Evolutionary conservation across 208 protist species (phyloP).

Genomic region (Leishmania guyanensis): DNA sequence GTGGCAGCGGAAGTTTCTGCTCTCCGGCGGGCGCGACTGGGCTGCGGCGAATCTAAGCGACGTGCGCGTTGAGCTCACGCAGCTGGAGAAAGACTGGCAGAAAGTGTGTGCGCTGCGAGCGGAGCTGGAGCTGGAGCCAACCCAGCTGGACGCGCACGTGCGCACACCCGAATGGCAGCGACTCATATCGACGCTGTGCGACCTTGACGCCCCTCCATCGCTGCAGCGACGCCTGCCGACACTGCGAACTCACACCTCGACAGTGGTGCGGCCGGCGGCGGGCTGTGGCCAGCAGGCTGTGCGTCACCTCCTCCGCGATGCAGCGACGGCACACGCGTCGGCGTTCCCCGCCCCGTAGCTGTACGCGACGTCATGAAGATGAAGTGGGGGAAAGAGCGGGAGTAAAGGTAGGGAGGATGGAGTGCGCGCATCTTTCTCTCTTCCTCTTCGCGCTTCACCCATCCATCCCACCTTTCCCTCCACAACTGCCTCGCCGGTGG

Average conservation of each 20-base stretch:
- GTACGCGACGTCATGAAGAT: background rate
- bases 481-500: background rate
- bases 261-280: conserved; percentile 6
- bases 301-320: conserved; percentile 8
- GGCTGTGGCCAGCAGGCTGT: conserved; percentile 23
- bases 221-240: conserved; percentile 31
- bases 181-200: conserved; percentile 9
- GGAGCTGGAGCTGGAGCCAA: conserved; percentile 56
- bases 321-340: background rate
- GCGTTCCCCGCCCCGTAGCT: background rate
- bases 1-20: conserved; percentile 76
- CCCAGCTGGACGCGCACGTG: conserved; percentile 13
- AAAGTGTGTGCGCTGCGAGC: conserved; percentile 32
- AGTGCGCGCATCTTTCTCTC: background rate
- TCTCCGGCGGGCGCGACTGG: conserved; percentile 65
- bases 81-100: conserved; percentile 49
- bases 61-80: conserved; percentile 45
- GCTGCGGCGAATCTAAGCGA: conserved; percentile 63
- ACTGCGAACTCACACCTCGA: conserved; percentile 14
- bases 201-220: conserved; percentile 22
- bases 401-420: background rate
- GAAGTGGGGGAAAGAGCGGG: background rate
- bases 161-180: conserved; percentile 13
- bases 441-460: background rate
- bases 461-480: background rate